Evolutionary conservation across 2,329 filamentous ascomycete species (phyloP), one percentile per base, ranked within the genome.

Genomic region (Neonectria sp.): DNA sequence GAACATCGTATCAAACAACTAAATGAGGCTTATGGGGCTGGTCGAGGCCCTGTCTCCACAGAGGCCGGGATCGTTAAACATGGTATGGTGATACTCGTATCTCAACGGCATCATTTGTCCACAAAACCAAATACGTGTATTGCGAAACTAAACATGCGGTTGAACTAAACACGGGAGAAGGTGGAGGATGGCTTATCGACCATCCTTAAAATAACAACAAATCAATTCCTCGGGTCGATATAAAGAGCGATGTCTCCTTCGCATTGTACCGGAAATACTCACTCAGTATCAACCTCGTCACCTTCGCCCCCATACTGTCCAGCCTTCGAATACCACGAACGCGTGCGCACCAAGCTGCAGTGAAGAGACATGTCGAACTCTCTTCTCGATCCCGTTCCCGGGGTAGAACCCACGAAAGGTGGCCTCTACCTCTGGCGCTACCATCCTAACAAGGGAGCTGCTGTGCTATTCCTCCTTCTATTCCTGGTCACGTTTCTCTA

Each of bases 381-480:
- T 6, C 6, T 40, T 7, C 29, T 45, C 21, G 43, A 55, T 13
- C 60, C 60, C 5, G 31, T 62, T 11, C 29, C 51, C 25, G 59
- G 59, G 8, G 59, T 61, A 24, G 51, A 55, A 2, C 59, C 59
- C 15, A 61, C 59, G 9, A 61, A 61, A 21, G 59, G 59, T 0
- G 59, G 59, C 17, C 55, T 55, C 21, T 61, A 61, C 21, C 49
- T 61, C 15, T 61, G 59, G 59, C 49, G 59, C 13, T 61, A 61
- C 29, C 27, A 55, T 8, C 59, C 59, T 5, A 61, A 35, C 51
- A 61, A 61, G n/a, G 59, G n/a, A 4, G 59, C 59, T 3, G 59
- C 59, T 0, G 59, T 55, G 1, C 11, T 61, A 6, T 61, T 61
- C 13, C 4, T 55, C 2, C 37, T 61, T 3, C 59, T 61, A 8